phyloP scores from a whole-genome alignment of 1,284 basidiomycete species.

The Malassezia brasiliensis region DNA sequence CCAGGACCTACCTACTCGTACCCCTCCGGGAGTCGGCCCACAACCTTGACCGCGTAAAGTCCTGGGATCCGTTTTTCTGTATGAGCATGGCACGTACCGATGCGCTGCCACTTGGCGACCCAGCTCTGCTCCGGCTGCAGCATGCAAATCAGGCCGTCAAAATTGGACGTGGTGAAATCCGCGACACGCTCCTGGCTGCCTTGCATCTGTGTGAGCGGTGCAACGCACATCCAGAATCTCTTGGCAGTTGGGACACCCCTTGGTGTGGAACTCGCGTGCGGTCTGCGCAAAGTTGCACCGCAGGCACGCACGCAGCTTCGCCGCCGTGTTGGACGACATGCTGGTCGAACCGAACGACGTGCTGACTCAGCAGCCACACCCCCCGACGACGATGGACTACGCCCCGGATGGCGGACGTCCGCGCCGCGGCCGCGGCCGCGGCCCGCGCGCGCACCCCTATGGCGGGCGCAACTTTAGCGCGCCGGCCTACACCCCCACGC shows the following conservation, averaged over 20 bases:
- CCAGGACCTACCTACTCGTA: slow-evolving; percentile 8
- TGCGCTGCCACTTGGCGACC: slow-evolving; percentile 58
- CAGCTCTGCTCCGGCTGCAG: slow-evolving; percentile 82
- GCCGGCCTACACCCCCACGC: slow-evolving; percentile 1
- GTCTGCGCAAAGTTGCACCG: slow-evolving; percentile 82
- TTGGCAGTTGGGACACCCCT: slow-evolving; percentile 94
- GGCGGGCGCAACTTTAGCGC: slow-evolving; percentile 7
- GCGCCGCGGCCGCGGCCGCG: slow-evolving; percentile 3
- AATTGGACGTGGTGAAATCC: slow-evolving; percentile 83
- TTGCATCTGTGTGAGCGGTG: slow-evolving; percentile 61
- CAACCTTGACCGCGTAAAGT: slow-evolving; percentile 45
- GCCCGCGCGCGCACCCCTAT: neutral
- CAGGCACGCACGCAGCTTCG: slow-evolving; percentile 73
- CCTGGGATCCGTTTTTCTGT: slow-evolving; percentile 45
- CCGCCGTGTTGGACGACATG: slow-evolving; percentile 27
- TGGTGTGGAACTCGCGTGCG: slow-evolving; percentile 69
- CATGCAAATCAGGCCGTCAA: slow-evolving; percentile 83
- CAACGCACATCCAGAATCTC: slow-evolving; percentile 72
- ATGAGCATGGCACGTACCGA: slow-evolving; percentile 22
- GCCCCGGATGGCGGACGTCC: slow-evolving; percentile 4
- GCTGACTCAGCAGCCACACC: neutral
- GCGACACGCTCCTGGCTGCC: slow-evolving; percentile 71
- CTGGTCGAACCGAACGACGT: neutral
- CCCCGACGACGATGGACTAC: neutral
- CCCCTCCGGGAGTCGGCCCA: slow-evolving; percentile 35